Conservation (phyloP, 2,329 filamentous ascomycete genomes). For the Colletotrichum gigasporum region DNA sequence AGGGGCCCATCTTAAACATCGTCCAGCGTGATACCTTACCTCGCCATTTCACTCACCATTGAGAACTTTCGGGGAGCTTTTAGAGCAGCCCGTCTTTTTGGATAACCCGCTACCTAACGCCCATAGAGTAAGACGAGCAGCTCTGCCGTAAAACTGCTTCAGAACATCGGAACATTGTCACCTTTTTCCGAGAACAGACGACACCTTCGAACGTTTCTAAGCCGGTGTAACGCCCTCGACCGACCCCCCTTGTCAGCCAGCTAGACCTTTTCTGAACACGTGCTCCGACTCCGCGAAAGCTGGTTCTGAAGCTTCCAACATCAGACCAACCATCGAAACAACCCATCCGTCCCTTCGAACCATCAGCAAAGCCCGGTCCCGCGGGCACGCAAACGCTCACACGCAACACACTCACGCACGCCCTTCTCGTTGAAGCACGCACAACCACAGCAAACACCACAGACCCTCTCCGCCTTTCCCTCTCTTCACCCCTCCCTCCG, state of each 20-base stretch:
- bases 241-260: slow-evolving; percentile 8
- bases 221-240: background rate
- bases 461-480: slow-evolving; percentile 8
- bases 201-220: background rate
- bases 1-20: slow-evolving; percentile 26
- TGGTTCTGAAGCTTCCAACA: slow-evolving; percentile 24
- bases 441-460: slow-evolving; percentile 7
- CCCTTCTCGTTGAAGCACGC: background rate
- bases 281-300: slow-evolving; percentile 19
- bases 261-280: slow-evolving; percentile 25
- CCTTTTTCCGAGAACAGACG: slow-evolving; percentile 12
- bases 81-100: slow-evolving; percentile 2
- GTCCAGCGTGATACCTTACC: slow-evolving; percentile 30
- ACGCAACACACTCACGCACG: background rate
- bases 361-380: slow-evolving; percentile 1
- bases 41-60: slow-evolving; percentile 14
- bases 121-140: background rate
- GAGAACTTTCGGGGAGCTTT: background rate
- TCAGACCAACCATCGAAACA: slow-evolving; percentile 25
- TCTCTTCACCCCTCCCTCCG: background rate
- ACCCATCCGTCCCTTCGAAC: slow-evolving; percentile 7
- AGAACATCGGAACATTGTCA: background rate
- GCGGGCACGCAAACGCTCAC: background rate
- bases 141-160: background rate
- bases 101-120: background rate